Conservation (phyloP, 192 early-diverging fungal species). For the Spizellomyces sp. region DNA sequence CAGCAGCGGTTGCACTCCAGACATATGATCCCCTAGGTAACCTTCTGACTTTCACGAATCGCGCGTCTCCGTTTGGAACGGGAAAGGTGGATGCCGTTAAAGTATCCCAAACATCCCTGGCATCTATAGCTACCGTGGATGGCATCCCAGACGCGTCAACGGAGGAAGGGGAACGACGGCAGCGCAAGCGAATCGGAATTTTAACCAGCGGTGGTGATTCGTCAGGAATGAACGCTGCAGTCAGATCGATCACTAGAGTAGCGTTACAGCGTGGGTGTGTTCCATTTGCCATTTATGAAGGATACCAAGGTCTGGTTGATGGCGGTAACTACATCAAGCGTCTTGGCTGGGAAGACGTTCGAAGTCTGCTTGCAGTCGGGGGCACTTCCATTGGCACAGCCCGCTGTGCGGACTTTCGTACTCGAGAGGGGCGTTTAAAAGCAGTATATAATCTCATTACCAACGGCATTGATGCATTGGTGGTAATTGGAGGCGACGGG, state of each 20-base stretch:
- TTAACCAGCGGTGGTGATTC: slow-evolving; percentile 95
- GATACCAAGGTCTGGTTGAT: slow-evolving; percentile 95
- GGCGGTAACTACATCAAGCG: slow-evolving; percentile 85
- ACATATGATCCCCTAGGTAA: slow-evolving; percentile 82
- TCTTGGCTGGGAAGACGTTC: slow-evolving; percentile 89
- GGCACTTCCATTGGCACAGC: slow-evolving; percentile 96
- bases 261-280: slow-evolving; percentile 80
- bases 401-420: slow-evolving; percentile 83
- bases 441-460: slow-evolving; percentile 84
- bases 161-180: slow-evolving; percentile 6
- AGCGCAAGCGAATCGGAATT: slow-evolving; percentile 82
- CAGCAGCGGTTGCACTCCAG: slow-evolving; percentile 29
- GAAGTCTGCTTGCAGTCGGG: slow-evolving; percentile 81
- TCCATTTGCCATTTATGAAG: slow-evolving; percentile 91
- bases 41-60: slow-evolving; percentile 70
- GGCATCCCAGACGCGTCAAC: neutral
- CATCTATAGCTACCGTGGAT: slow-evolving; percentile 20
- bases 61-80: slow-evolving; percentile 53
- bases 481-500: slow-evolving; percentile 97
- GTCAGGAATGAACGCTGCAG: slow-evolving; percentile 97
- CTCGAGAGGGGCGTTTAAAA: slow-evolving; percentile 78
- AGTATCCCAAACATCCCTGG: no score
- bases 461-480: slow-evolving; percentile 90
- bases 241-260: slow-evolving; percentile 87
- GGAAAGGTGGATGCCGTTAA: slow-evolving; percentile 10